Base-by-base conservation (phyloP, 2,329 filamentous ascomycete species). In the Atkinsonella hypoxylon region DNA sequence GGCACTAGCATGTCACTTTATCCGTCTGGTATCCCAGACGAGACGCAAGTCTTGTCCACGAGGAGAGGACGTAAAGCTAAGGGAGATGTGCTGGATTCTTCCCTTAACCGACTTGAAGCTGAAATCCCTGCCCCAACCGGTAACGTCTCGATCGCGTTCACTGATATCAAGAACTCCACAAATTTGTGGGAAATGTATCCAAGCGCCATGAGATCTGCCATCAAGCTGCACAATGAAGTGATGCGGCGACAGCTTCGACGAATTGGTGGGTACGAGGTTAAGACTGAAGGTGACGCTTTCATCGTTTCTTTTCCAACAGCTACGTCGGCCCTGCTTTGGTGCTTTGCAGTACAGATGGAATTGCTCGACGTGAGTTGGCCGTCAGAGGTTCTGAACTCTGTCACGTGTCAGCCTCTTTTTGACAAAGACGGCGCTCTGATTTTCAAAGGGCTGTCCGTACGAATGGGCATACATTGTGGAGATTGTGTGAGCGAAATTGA, bases 241-340 rank as follows among this genome's bases (percentile, higher is more conserved):
- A 95, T 98, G 85, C 85, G 93, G 57, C 81, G 93, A 51, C 91
- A 97, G 64, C 73, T 98, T 58, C 83, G 93, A 47, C 85, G 90
- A 55, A 94, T 96, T 59, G 93, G 93, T 62, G 93, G 93, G 1
- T 98, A 96, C 63, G 93, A 98, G 70, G 93, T 98, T 67, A 98
- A 98, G 76, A 98, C 93, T 17, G 93, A 98, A 87, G 93, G 93
- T 58, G 93, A 98, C 69, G 93, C 93, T 9, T 98, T 98, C 62
- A 97, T 98, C 90, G 93, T 98, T 32, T 95, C 91, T 10, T 98
- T 98, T 68, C 88, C 90, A 1, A 97, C 93, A 0, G 89, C 93
- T 2, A 97, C 93, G 1, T 93, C 90, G 9, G 93, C 93, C 5
- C 71, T 98, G 46, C 76, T 98, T 8, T 98, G 93, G 93, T 94